Conservation (phyloP, 1,284 basidiomycete genomes). For the Acaromyces ingoldii region DNA sequence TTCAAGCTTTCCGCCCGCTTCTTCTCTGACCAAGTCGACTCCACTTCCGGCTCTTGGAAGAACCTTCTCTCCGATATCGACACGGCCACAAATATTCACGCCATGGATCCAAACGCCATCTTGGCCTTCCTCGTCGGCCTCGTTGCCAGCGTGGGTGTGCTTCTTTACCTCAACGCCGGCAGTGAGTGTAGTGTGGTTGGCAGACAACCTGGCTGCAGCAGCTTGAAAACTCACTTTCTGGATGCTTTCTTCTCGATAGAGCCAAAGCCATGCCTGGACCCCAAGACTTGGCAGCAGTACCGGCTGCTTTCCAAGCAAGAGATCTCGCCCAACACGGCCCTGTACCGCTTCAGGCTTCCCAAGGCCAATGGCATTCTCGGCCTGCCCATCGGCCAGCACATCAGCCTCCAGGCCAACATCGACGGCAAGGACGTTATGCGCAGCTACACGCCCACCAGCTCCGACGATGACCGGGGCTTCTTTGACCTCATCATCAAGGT, state of each 20-base stretch:
- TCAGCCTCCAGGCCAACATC: constrained; percentile 83
- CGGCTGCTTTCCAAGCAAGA: constrained; percentile 73
- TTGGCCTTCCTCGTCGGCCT: constrained; percentile 41
- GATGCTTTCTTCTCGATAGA: constrained; percentile 1
- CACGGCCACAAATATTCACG: constrained; percentile 32
- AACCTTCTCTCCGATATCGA: constrained; percentile 30
- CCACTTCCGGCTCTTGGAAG: too few relatives aligned
- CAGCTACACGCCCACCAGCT: constrained; percentile 85
- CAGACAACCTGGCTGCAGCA: too few relatives aligned
- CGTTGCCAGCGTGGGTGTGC: constrained; percentile 21
- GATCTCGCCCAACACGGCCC: constrained; percentile 71
- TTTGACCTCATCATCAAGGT: constrained; percentile 98
- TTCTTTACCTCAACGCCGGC: constrained; percentile 34
- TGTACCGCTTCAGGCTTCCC: constrained; percentile 89
- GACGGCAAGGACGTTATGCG: constrained; percentile 82
- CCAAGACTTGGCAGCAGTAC: constrained; percentile 74
- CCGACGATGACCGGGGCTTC: constrained; percentile 83
- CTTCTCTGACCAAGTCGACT: background rate
- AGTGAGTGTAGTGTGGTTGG: constrained; percentile 22
- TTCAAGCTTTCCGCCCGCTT: background rate
- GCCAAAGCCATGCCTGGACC: constrained; percentile 63
- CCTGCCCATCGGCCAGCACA: constrained; percentile 93
- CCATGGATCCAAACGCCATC: constrained; percentile 43
- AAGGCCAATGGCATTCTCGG: constrained; percentile 71
- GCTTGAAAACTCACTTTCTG: too few relatives aligned